Evolutionary conservation across 129 eudicot genomes (phyloP), one percentile per base, ranked within the genome.

Genomic region (Apium graveolens): DNA sequence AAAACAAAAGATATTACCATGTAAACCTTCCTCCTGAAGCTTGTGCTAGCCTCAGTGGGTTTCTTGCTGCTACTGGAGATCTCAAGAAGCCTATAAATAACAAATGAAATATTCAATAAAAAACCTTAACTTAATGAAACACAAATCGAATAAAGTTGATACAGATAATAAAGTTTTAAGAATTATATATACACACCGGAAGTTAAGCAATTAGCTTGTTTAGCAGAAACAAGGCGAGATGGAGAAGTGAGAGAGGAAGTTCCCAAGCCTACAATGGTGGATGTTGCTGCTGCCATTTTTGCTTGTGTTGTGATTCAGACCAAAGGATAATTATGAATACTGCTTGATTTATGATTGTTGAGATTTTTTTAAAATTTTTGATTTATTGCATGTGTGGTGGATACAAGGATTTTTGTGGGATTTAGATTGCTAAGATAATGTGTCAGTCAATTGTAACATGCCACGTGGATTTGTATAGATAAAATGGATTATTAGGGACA

Each of bases 261-360:
- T 82, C 91, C 97, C 85, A 93, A 82, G 80, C 97, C 98, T 1
- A 82, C 90, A 75, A 93, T 82, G 66, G 96, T 83, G 53, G 97
- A 83, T 60, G 97, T 82, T 65, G 91, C 60, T 44, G 94, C 88
- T 51, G 95, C 94, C 98, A 90, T 93, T 69, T 35, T 76, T 83
- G 34, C 44, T 35, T 51, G 46, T 29, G 44, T 73, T 75, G n/a
- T 39, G 31, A 13, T 39, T 20, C 48, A 62, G 38, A 69, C 65
- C 20, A 38, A 41, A 79, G 81, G 5, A n/a, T 45, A 7, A 4
- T 31, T 26, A 43, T 41, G 43, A n/a, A 11, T 20, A 5, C 9
- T 27, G 32, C 32, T 26, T 74, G 77, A 31, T 44, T 49, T 27
- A 73, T 11, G 20, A 42, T 60, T 39, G 75, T 11, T 32, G 26